phyloP scores from a whole-genome alignment of 768 basidiomycete genomes.

The Leccinum subgranulosum region DNA sequence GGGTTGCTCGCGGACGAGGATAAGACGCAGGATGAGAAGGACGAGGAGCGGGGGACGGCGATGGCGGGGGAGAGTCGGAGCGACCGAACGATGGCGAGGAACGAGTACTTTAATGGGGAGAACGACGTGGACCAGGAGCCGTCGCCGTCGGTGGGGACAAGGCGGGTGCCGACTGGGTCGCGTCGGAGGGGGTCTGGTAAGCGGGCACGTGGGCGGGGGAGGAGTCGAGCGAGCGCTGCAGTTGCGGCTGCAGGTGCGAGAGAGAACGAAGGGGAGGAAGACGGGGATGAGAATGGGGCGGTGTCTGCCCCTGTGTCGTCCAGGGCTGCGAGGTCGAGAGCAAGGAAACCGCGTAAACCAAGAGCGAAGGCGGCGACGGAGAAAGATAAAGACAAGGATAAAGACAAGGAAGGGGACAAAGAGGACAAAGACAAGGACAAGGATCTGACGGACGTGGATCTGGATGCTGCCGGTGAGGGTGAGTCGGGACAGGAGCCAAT shows the following conservation, averaged over 20 bases:
- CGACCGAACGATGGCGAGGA: slow-evolving; percentile 52
- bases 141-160: slow-evolving; percentile 23
- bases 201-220: slow-evolving; percentile 31
- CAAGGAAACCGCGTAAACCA: slow-evolving; percentile 25
- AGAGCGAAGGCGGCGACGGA: slow-evolving; percentile 20
- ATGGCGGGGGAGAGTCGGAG: slow-evolving; percentile 49
- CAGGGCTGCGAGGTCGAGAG: slow-evolving; percentile 33
- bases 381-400: slow-evolving; percentile 25
- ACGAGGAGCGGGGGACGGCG: slow-evolving; percentile 61
- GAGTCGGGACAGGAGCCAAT: slow-evolving; percentile 35
- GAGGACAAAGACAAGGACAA: slow-evolving; percentile 13
- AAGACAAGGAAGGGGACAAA: slow-evolving; percentile 17
- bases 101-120: slow-evolving; percentile 75
- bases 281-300: slow-evolving; percentile 31
- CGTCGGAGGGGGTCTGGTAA: slow-evolving; percentile 24
- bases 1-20: slow-evolving; percentile 75
- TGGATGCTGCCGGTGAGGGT: slow-evolving; percentile 23
- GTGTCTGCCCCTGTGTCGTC: slow-evolving; percentile 11
- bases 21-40: slow-evolving; percentile 60
- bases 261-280: slow-evolving; percentile 37
- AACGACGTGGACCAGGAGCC: slow-evolving; percentile 60
- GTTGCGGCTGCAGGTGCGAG: slow-evolving; percentile 9
- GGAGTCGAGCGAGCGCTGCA: slow-evolving; percentile 31
- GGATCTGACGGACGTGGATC: slow-evolving; percentile 32
- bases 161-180: slow-evolving; percentile 7